phyloP scores from a whole-genome alignment of 805 yeast genomes.

The Candida broadrunensis region DNA sequence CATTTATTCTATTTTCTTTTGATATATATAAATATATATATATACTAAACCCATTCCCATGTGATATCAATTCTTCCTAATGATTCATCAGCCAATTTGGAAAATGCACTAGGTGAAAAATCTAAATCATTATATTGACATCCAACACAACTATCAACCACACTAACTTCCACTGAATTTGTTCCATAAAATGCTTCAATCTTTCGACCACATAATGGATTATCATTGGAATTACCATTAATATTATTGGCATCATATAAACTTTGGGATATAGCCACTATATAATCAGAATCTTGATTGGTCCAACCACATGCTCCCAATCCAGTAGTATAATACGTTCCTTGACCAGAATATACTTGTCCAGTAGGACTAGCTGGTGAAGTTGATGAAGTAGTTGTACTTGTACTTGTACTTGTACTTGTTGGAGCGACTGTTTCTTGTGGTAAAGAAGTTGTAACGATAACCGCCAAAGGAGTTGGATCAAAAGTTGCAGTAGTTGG shows the following conservation, averaged over 20 bases:
- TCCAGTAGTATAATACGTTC: slow-evolving; percentile 47
- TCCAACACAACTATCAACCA: slow-evolving; percentile 57
- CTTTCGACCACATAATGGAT: slow-evolving; percentile 52
- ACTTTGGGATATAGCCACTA: slow-evolving; percentile 50
- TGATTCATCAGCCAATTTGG: slow-evolving; percentile 45
- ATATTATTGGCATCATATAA: slow-evolving; percentile 34
- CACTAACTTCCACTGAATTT: slow-evolving; percentile 53
- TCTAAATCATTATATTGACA: slow-evolving; percentile 52
- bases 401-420: slow-evolving; percentile 7
- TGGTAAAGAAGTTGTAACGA: slow-evolving; percentile 6
- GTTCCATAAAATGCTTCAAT: slow-evolving; percentile 46
- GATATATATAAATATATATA: too few relatives aligned
- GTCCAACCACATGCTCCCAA: slow-evolving; percentile 56
- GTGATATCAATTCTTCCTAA: slow-evolving; percentile 54
- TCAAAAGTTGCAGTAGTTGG: slow-evolving; percentile 3
- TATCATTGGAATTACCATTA: slow-evolving; percentile 39
- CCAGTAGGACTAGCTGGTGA: slow-evolving; percentile 15
- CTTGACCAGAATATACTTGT: slow-evolving; percentile 34
- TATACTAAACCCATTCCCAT: slow-evolving; percentile 41
- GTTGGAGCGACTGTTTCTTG: slow-evolving; percentile 9
- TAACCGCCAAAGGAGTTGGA: slow-evolving; percentile 3
- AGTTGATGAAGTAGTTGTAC: slow-evolving; percentile 4
- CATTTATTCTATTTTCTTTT: too few relatives aligned
- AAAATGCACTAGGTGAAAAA: slow-evolving; percentile 60
- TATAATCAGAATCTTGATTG: slow-evolving; percentile 43